Conservation (phyloP, 805 yeast genomes). For the Saturnispora zaruensis region DNA sequence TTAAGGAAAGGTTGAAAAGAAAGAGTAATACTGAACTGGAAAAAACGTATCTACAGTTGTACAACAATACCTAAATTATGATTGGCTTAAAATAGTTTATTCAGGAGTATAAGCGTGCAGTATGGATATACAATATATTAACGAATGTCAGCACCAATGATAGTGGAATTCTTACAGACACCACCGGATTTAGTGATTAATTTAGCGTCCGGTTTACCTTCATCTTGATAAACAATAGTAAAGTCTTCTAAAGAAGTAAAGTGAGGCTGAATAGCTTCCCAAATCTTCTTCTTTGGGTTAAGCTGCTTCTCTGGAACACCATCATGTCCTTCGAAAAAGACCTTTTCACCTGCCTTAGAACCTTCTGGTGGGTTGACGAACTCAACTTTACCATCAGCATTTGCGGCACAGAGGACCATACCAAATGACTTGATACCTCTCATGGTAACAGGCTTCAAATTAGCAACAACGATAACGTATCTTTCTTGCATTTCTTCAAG, state of each 20-base stretch:
- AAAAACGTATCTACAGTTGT: neutral
- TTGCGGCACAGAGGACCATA: conserved; percentile 93
- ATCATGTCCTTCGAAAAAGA: conserved; percentile 87
- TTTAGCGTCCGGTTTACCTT: conserved; percentile 64
- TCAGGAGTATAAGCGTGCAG: neutral
- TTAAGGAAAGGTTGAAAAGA: conserved; percentile 15
- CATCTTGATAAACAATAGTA: conserved; percentile 72
- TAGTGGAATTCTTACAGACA: conserved; percentile 59
- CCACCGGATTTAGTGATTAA: conserved; percentile 78
- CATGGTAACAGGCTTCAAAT: conserved; percentile 96
- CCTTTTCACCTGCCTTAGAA: conserved; percentile 90
- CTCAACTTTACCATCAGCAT: conserved; percentile 64
- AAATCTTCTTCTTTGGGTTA: conserved; percentile 96
- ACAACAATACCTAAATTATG: neutral
- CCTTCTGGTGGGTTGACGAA: conserved; percentile 93
- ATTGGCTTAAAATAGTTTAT: neutral
- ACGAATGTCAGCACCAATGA: conserved; percentile 47
- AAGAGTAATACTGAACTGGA: neutral
- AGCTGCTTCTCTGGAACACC: conserved; percentile 84
- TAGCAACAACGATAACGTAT: conserved; percentile 83
- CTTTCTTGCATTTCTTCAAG: conserved; percentile 95
- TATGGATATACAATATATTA: neutral
- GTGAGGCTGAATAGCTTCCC: conserved; percentile 91
- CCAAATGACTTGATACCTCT: conserved; percentile 93
- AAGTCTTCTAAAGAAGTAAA: conserved; percentile 72